phyloP scores from a whole-genome alignment of 257 asterid genomes.

The Solanum appendiculatum region DNA sequence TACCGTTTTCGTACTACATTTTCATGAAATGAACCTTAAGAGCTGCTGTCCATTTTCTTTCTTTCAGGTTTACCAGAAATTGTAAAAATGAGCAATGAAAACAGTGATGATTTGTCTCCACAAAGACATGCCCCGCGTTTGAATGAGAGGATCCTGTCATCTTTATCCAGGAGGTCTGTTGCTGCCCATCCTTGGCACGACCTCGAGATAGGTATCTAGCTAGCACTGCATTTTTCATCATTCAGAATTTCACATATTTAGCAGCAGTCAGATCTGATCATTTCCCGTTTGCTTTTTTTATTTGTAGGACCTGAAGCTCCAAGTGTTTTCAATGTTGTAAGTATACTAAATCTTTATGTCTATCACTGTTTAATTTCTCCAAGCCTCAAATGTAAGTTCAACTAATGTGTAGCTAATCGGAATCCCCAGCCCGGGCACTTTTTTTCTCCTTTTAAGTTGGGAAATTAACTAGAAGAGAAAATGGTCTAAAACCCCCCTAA shows the following conservation, averaged over 20 bases:
- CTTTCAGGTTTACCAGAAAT: neutral
- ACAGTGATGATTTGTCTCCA: neutral
- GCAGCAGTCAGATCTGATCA: neutral
- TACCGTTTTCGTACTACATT: neutral
- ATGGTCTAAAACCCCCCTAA: too few relatives aligned
- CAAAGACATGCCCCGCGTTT: constrained; percentile 8
- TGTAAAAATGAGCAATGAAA: neutral
- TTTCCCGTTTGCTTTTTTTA: neutral
- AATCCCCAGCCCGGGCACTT: neutral
- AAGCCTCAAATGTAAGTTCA: neutral
- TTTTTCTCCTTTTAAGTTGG: neutral
- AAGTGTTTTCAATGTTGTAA: constrained; percentile 12
- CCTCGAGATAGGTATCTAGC: constrained; percentile 14
- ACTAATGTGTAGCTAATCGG: neutral
- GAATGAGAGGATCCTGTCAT: constrained; percentile 20
- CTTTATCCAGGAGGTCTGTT: constrained; percentile 17
- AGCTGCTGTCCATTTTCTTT: neutral
- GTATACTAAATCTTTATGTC: neutral
- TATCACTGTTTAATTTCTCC: neutral
- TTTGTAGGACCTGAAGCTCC: constrained; percentile 23
- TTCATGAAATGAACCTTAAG: neutral
- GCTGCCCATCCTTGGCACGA: constrained; percentile 34
- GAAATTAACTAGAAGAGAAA: neutral
- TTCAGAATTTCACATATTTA: neutral
- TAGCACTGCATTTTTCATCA: neutral